Conservation (phyloP, 2,329 filamentous ascomycete genomes). For the Trichoderma brevicompactum region DNA sequence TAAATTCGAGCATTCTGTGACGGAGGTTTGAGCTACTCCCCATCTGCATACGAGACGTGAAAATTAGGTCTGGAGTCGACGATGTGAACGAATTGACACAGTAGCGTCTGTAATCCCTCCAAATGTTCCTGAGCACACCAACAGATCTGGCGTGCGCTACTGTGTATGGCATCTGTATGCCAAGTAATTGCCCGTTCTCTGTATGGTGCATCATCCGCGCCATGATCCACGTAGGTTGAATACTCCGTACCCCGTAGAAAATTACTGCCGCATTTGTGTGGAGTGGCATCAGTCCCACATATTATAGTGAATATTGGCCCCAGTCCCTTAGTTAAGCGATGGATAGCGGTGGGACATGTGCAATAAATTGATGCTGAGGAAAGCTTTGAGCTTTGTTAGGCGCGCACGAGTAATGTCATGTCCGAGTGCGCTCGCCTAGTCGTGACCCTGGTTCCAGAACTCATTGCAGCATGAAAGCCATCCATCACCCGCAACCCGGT, state of each 20-base stretch:
- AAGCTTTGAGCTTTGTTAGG: background rate
- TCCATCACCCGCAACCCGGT: conserved; percentile 11
- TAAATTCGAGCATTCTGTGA: background rate
- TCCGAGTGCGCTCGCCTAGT: conserved; percentile 16
- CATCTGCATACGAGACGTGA: background rate
- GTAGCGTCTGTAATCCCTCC: background rate
- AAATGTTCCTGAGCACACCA: conserved; percentile 4
- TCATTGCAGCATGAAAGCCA: conserved; percentile 4
- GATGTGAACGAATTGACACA: background rate
- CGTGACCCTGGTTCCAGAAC: conserved; percentile 12
- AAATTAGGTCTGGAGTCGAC: background rate
- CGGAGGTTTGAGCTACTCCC: background rate
- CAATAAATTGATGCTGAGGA: conserved; percentile 13
- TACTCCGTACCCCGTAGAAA: conserved; percentile 1
- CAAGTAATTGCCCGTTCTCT: conserved; percentile 9
- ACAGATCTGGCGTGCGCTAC: conserved; percentile 12
- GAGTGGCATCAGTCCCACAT: conserved; percentile 14
- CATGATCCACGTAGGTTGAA: too few species aligned
- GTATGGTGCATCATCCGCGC: conserved; percentile 7
- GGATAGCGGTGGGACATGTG: conserved; percentile 21
- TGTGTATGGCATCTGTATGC: conserved; percentile 1
- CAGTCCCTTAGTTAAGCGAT: conserved; percentile 20
- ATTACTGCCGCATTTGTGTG: conserved; percentile 14
- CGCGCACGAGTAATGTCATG: conserved; percentile 22
- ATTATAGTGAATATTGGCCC: conserved; percentile 22